These are phyloP conservation scores for Benincasa hispida DNA, from an alignment of 306 rosid genomes.

Conservation along the genomic window DNA sequence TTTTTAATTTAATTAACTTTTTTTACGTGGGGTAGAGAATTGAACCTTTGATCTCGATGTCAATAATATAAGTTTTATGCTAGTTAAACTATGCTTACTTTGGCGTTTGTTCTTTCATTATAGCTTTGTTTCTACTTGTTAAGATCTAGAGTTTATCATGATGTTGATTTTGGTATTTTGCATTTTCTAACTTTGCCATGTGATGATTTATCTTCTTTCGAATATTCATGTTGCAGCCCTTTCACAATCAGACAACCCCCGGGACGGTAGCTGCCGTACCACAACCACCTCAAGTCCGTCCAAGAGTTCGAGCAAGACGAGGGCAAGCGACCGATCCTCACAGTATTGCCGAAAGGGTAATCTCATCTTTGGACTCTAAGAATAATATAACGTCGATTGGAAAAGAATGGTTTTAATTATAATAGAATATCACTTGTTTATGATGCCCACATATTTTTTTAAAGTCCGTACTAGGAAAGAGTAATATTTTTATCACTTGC, in stretches of 20 bases:
- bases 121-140: neutral
- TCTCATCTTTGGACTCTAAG: neutral
- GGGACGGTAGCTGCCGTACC: conserved; percentile 22
- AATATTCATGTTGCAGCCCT: conserved; percentile 22
- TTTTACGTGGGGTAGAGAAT: neutral
- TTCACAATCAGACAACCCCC: conserved; percentile 41
- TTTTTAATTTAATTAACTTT: too few species aligned
- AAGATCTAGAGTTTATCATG: neutral
- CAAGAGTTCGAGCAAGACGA: conserved; percentile 90
- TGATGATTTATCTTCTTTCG: neutral
- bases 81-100: too few species aligned
- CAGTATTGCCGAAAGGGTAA: conserved; percentile 93
- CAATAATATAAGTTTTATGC: neutral
- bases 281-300: conserved; percentile 62
- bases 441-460: neutral
- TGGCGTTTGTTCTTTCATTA: too few species aligned
- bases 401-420: neutral
- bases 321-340: conserved; percentile 99
- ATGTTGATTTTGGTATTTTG: neutral
- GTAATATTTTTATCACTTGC: too few species aligned
- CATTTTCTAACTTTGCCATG: neutral
- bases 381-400: neutral
- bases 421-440: neutral
- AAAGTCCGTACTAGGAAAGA: neutral
- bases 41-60: neutral